Percentiles rank a stretch among this genome's conserved stretches.
These are phyloP conservation scores for Cucurbita maxima DNA, from an alignment of 306 rosid species.

Conservation along the genomic window DNA sequence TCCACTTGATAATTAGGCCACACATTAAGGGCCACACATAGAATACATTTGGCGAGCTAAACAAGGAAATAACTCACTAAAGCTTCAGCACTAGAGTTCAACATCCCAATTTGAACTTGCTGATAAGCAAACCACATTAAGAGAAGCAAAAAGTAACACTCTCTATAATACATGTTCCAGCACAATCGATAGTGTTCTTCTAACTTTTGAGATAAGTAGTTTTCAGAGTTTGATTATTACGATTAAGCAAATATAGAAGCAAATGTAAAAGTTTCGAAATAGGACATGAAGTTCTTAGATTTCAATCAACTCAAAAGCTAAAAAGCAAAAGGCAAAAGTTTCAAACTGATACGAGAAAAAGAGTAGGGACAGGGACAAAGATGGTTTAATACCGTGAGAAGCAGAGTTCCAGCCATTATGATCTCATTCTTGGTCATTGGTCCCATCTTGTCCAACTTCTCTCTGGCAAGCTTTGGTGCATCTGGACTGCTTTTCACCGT, in stretches of 20 bases:
- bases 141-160: neutral
- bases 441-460: constrained; percentile 82
- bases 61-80: neutral
- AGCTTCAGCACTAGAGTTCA: neutral
- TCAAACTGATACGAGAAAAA: neutral
- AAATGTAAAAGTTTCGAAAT: too few relatives aligned
- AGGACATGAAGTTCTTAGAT: neutral
- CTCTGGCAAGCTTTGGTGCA: constrained; percentile 84
- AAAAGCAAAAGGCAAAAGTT: neutral
- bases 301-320: neutral
- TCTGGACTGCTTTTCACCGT: constrained; percentile 75
- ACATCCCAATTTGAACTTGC: neutral
- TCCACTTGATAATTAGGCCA: neutral
- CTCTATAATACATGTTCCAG: neutral
- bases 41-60: neutral
- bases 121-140: neutral
- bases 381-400: constrained; percentile 56
- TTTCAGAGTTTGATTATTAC: neutral
- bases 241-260: neutral
- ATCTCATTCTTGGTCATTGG: constrained; percentile 66
- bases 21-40: neutral
- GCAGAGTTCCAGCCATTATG: constrained; percentile 74
- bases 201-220: neutral
- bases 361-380: neutral
- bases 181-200: neutral